Conservation (phyloP, 352 stramenopile species). For the Phytophthora cactorum region DNA sequence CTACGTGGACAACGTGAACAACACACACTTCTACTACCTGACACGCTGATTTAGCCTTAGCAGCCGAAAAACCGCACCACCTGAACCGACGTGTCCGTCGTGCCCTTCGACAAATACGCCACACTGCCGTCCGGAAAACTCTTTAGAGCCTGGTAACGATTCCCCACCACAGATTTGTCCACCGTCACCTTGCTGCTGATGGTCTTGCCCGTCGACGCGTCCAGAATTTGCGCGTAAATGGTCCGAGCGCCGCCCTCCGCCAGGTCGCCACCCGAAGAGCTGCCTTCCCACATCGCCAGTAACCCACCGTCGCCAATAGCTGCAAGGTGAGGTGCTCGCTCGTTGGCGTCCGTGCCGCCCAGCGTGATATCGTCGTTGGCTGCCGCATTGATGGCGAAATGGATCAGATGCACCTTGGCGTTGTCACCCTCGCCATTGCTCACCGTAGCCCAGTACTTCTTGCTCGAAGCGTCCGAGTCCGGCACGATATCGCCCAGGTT, state of each 20-base stretch:
- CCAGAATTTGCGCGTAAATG: conserved; percentile 59
- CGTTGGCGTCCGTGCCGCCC: not conserved
- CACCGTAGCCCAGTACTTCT: not conserved
- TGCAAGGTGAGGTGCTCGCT: not conserved
- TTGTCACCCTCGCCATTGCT: not conserved
- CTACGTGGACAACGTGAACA: no score
- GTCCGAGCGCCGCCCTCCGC: conserved; percentile 26
- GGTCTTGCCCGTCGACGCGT: conserved; percentile 40
- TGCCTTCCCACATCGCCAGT: conserved; percentile 58
- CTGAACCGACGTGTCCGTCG: conserved; percentile 45
- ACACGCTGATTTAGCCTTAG: conserved; percentile 17
- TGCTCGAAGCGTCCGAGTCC: not conserved
- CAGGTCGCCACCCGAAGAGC: conserved; percentile 44
- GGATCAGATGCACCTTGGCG: not conserved
- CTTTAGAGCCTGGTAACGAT: conserved; percentile 69
- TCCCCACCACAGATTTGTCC: conserved; percentile 52
- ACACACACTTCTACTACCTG: no score
- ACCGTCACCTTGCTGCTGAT: conserved; percentile 60
- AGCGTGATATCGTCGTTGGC: not conserved
- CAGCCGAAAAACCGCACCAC: conserved; percentile 55
- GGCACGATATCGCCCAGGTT: not conserved
- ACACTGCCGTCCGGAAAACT: conserved; percentile 55
- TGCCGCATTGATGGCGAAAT: not conserved
- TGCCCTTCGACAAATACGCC: conserved; percentile 56
- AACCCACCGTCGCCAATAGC: conserved; percentile 47